phyloP scores from a whole-genome alignment of 192 early-diverging fungal species.

The Obelidium mucronatum region DNA sequence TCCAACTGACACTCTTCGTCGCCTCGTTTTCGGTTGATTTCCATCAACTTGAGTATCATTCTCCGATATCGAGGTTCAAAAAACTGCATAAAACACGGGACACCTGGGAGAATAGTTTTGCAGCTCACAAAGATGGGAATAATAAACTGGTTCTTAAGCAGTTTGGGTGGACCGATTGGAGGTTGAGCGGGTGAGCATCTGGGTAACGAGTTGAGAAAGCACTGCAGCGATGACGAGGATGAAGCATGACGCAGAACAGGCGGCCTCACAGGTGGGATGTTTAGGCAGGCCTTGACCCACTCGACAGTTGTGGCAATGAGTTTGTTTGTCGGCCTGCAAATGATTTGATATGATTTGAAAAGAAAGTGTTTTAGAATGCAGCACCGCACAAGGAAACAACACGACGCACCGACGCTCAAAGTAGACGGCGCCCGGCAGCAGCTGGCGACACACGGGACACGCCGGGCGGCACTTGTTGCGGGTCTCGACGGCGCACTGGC shows the following conservation, averaged over 20 bases:
- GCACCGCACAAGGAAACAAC: no score
- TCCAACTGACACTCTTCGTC: neutral
- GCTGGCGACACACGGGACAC: slow-evolving; percentile 33
- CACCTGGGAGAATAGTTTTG: slow-evolving; percentile 62
- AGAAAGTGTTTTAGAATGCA: neutral
- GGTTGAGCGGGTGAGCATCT: neutral
- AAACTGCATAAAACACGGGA: slow-evolving; percentile 66
- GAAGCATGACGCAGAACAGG: neutral
- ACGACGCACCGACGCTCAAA: slow-evolving; percentile 6
- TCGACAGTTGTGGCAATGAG: neutral
- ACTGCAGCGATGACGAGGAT: neutral
- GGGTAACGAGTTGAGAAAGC: slow-evolving; percentile 6
- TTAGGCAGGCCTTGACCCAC: slow-evolving; percentile 8
- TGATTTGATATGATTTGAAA: neutral
- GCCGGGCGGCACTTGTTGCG: neutral
- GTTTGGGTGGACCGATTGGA: neutral
- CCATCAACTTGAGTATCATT: slow-evolving; percentile 50
- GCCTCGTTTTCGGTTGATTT: neutral
- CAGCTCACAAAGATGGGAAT: slow-evolving; percentile 66
- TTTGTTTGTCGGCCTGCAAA: neutral
- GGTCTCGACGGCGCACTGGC: slow-evolving; percentile 49
- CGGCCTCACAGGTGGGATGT: neutral
- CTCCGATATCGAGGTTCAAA: slow-evolving; percentile 72
- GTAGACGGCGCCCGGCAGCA: slow-evolving; percentile 16
- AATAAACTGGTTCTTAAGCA: slow-evolving; percentile 45